Conservation (phyloP, 2,329 filamentous ascomycete genomes). For the Xylaria sp. region DNA sequence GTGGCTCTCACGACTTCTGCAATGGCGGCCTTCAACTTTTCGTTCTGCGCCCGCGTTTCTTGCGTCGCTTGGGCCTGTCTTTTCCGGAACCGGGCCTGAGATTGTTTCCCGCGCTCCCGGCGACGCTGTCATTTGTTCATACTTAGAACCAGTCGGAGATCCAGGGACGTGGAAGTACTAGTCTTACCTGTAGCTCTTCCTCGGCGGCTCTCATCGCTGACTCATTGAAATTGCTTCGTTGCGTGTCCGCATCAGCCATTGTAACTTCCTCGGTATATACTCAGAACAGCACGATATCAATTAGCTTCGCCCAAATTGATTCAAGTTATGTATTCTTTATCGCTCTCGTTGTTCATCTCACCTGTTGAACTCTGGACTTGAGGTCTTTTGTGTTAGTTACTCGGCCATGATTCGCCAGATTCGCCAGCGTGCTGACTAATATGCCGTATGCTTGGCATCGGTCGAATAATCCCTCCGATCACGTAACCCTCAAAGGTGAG, state of each 20-base stretch:
- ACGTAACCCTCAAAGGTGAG: not conserved
- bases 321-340: not conserved
- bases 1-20: conserved; percentile 38
- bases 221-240: not conserved
- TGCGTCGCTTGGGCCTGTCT: conserved; percentile 42
- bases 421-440: not conserved
- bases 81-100: conserved; percentile 50
- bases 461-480: conserved; percentile 10
- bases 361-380: not conserved
- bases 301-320: not conserved
- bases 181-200: conserved; percentile 31
- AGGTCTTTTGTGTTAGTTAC: not conserved
- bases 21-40: conserved; percentile 41
- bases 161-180: not conserved
- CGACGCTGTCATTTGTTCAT: conserved; percentile 40
- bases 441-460: not conserved
- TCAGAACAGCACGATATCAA: not conserved
- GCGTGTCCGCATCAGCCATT: conserved; percentile 10
- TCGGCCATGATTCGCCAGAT: not conserved
- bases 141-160: not conserved
- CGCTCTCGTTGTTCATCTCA: not conserved
- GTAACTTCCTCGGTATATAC: not conserved
- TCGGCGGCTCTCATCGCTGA: conserved; percentile 17
- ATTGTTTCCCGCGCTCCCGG: conserved; percentile 47
- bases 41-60: conserved; percentile 41